Percentiles rank a stretch among this genome's conserved stretches.
Conservation (phyloP, 352 stramenopile species). For the Sclerospora graminicola region DNA sequence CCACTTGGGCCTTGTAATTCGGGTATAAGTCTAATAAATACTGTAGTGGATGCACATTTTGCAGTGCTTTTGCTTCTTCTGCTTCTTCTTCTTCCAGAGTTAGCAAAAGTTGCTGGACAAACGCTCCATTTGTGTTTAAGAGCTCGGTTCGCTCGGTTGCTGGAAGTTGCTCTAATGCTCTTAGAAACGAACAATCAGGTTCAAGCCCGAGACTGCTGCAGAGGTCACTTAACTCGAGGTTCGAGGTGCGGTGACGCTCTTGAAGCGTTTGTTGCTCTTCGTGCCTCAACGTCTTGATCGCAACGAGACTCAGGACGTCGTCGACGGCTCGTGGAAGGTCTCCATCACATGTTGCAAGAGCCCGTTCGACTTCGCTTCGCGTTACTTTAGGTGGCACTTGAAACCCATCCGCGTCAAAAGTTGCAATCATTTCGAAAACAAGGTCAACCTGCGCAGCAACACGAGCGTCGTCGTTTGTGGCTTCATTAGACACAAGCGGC, state of each 20-base stretch:
- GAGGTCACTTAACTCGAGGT: conserved; percentile 45
- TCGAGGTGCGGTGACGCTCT: conserved; percentile 6
- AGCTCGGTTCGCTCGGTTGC: conserved; percentile 32
- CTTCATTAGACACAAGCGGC: neutral
- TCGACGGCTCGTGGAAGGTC: conserved; percentile 46
- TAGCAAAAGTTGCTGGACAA: conserved; percentile 58
- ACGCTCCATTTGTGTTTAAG: conserved; percentile 37
- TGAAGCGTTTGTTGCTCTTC: conserved; percentile 26
- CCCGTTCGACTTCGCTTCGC: conserved; percentile 23
- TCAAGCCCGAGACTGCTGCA: conserved; percentile 42
- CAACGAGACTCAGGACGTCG: conserved; percentile 49
- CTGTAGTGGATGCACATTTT: conserved; percentile 33
- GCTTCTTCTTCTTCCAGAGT: conserved; percentile 32
- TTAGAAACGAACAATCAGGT: conserved; percentile 40
- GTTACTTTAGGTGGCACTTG: conserved; percentile 24
- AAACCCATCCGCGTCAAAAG: conserved; percentile 29
- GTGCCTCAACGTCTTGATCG: conserved; percentile 30
- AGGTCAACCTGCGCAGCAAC: conserved; percentile 22
- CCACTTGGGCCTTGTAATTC: conserved; percentile 41
- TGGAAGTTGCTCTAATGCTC: conserved; percentile 30
- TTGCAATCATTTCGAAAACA: conserved; percentile 41
- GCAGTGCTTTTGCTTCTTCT: conserved; percentile 28
- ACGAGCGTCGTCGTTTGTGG: conserved; percentile 1
- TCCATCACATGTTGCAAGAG: conserved; percentile 22
- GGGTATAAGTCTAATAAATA: conserved; percentile 46